phyloP scores from a whole-genome alignment of 495 filamentous ascomycete genomes.

The Corynascus novoguineensis region DNA sequence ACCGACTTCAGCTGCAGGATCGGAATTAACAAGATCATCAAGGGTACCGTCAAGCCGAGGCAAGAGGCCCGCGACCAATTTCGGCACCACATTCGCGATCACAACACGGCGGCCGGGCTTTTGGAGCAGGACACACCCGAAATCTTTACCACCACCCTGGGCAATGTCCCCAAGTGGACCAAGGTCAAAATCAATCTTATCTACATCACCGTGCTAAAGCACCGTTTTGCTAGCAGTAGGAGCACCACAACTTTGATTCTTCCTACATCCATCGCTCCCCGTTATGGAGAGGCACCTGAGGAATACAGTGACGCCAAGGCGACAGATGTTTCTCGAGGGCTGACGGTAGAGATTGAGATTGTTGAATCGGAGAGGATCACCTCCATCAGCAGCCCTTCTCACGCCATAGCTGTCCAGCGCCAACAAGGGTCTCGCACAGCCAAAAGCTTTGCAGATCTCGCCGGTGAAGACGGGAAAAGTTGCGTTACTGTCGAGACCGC shows the following conservation, averaged over 20 bases:
- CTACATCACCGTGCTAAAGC: constrained; percentile 17
- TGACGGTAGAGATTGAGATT: constrained; percentile 8
- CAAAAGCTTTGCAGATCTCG: constrained; percentile 14
- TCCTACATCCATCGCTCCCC: constrained; percentile 16
- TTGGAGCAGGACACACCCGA: constrained; percentile 19
- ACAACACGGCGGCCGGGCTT: constrained; percentile 9
- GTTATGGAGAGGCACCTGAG: constrained; percentile 14
- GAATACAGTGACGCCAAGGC: constrained; percentile 11
- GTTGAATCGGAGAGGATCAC: constrained; percentile 8
- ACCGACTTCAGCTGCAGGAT: constrained; percentile 15
- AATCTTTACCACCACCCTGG: constrained; percentile 18
- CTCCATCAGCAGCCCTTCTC: constrained; percentile 9
- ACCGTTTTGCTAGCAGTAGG: constrained; percentile 9
- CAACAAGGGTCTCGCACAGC: constrained; percentile 3
- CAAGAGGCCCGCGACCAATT: constrained; percentile 18
- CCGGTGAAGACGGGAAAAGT: constrained; percentile 2
- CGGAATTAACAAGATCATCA: constrained; percentile 13
- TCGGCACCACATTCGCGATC: constrained; percentile 3
- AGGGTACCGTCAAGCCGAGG: constrained; percentile 12
- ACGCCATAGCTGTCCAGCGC: constrained; percentile 1
- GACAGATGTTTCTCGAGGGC: neutral
- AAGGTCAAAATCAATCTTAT: constrained; percentile 14
- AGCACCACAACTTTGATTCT: constrained; percentile 12
- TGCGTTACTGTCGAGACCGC: constrained; percentile 5
- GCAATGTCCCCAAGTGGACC: constrained; percentile 15